Conservation (phyloP, 305 asterid genomes). For the Rubia peregrina region DNA sequence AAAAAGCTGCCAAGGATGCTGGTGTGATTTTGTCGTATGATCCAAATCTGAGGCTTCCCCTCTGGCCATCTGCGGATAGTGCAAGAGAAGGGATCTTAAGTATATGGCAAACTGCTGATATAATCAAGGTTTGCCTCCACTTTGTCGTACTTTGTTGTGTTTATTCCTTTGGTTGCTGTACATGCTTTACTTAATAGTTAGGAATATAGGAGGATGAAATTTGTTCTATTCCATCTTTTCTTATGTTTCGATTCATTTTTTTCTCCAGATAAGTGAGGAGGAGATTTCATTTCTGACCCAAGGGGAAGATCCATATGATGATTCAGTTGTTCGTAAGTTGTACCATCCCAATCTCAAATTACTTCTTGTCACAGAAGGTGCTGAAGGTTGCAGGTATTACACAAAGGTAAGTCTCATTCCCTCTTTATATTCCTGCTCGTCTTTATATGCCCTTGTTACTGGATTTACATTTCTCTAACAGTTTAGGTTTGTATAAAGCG, state of each 20-base stretch:
- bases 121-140: constrained; percentile 62
- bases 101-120: constrained; percentile 90
- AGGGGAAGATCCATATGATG: constrained; percentile 94
- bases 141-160: not conserved
- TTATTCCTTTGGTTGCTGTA: not conserved
- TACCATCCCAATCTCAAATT: constrained; percentile 75
- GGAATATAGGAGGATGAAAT: not conserved
- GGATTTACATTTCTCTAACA: not conserved
- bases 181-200: not conserved
- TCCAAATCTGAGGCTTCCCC: constrained; percentile 93
- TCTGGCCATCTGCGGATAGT: constrained; percentile 91
- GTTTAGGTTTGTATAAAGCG: not conserved
- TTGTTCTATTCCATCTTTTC: not conserved
- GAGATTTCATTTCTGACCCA: constrained; percentile 79
- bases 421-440: not conserved
- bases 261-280: constrained; percentile 76
- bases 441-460: not conserved
- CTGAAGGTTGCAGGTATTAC: constrained; percentile 93
- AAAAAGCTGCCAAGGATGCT: constrained; percentile 85
- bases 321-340: constrained; percentile 70
- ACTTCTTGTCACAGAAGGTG: constrained; percentile 93
- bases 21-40: constrained; percentile 89
- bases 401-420: constrained; percentile 56
- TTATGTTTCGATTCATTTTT: constrained; percentile 20
- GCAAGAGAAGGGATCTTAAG: constrained; percentile 97